Conservation (phyloP, 106 monocot species). For the Gastrodia elata region DNA sequence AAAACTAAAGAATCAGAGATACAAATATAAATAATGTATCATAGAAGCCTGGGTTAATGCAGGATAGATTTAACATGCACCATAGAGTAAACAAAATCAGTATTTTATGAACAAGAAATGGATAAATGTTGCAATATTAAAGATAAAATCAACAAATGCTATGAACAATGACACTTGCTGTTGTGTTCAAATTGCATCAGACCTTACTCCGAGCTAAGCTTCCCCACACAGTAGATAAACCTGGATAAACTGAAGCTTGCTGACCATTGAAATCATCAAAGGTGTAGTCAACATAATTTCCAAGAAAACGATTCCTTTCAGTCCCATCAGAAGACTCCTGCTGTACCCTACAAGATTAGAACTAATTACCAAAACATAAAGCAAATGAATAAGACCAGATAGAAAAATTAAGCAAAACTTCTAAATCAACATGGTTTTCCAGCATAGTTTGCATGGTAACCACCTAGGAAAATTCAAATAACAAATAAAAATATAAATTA, state of each 20-base stretch:
- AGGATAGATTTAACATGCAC: neutral
- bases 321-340: conserved; percentile 96
- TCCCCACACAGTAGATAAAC: conserved; percentile 96
- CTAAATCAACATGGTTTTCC: neutral
- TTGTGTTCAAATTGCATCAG: neutral
- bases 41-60: neutral
- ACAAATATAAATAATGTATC: neutral
- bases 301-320: conserved; percentile 96
- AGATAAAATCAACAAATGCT: neutral
- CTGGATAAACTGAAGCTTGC: conserved; percentile 94
- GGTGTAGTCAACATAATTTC: conserved; percentile 93
- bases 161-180: neutral
- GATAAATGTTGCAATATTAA: neutral
- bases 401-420: conserved; percentile 1
- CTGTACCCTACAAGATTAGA: conserved; percentile 57
- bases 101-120: neutral
- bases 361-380: conserved; percentile 1
- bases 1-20: neutral
- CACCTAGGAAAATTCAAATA: too few species aligned
- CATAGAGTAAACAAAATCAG: neutral
- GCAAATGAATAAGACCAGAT: neutral
- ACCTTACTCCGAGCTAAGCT: conserved; percentile 99
- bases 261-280: conserved; percentile 97
- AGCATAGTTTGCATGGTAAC: neutral
- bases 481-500: too few species aligned